Evolutionary conservation across 108 stramenopile genomes (phyloP).

Genomic region (Nitzschia inconspicua): DNA sequence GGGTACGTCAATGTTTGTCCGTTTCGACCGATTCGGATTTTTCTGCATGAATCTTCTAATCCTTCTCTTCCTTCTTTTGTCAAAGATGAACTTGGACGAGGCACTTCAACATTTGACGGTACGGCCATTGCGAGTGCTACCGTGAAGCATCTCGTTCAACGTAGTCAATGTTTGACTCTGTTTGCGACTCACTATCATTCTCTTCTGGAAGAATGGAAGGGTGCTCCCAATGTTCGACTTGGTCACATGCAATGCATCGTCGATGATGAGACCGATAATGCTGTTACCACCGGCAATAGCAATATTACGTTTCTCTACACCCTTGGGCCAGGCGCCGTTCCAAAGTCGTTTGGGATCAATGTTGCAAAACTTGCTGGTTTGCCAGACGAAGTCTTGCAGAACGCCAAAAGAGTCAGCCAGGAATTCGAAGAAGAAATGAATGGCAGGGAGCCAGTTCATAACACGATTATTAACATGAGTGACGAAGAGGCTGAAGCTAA

Average conservation of each 20-base stretch:
- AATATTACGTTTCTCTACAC: slow-evolving; percentile 98
- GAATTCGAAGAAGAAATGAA: slow-evolving; percentile 81
- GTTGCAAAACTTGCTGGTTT: slow-evolving; percentile 96
- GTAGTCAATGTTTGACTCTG: slow-evolving; percentile 83
- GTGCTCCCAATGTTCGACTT: slow-evolving; percentile 71
- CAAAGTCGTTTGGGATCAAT: slow-evolving; percentile 98
- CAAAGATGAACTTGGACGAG: slow-evolving; percentile 92
- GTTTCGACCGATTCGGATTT: not conserved
- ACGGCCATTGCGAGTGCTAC: slow-evolving; percentile 99
- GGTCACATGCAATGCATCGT: slow-evolving; percentile 99
- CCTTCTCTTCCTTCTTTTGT: too few species aligned
- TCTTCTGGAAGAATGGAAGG: slow-evolving; percentile 92
- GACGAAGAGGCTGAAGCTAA: not conserved
- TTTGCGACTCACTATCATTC: slow-evolving; percentile 99
- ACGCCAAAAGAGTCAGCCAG: slow-evolving; percentile 69
- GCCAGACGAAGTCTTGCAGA: slow-evolving; percentile 88
- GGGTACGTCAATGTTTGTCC: slow-evolving; percentile 20
- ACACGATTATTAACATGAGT: not conserved
- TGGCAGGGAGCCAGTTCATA: not conserved
- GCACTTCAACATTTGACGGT: slow-evolving; percentile 98
- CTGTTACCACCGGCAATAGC: slow-evolving; percentile 33
- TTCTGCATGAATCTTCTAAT: slow-evolving; percentile 54
- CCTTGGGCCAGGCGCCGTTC: slow-evolving; percentile 90
- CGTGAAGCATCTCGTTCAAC: slow-evolving; percentile 89
- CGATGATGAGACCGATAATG: slow-evolving; percentile 39